Conservation (phyloP, 495 filamentous ascomycete genomes). For the Xylaria acuta region DNA sequence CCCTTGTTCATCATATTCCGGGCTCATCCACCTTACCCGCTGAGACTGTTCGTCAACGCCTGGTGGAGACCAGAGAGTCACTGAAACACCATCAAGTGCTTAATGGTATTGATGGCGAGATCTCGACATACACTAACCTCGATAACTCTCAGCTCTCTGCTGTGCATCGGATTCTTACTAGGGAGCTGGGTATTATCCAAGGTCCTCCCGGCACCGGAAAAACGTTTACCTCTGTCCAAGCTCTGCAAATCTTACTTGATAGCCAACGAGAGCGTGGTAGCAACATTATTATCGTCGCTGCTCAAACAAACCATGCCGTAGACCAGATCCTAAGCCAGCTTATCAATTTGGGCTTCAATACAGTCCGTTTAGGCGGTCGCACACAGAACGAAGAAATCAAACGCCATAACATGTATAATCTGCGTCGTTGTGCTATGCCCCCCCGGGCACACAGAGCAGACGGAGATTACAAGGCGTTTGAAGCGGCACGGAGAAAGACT, state of each 20-base stretch:
- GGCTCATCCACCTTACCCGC: slow-evolving; percentile 39
- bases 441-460: slow-evolving; percentile 24
- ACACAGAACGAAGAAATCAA: slow-evolving; percentile 68
- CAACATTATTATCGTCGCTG: slow-evolving; percentile 70
- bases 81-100: slow-evolving; percentile 25
- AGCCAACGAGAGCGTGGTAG: slow-evolving; percentile 56
- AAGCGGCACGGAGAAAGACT: slow-evolving; percentile 35
- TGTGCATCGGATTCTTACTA: slow-evolving; percentile 73
- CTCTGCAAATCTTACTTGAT: slow-evolving; percentile 69
- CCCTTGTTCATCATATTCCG: slow-evolving; percentile 41
- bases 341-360: slow-evolving; percentile 65
- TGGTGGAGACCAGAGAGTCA: slow-evolving; percentile 47
- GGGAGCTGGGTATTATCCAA: slow-evolving; percentile 79
- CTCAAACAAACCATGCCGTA: slow-evolving; percentile 92
- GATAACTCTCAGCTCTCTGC: slow-evolving; percentile 75
- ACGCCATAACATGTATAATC: slow-evolving; percentile 67
- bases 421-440: slow-evolving; percentile 47
- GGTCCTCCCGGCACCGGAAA: slow-evolving; percentile 94
- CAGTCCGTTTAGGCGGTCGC: slow-evolving; percentile 83
- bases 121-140: slow-evolving; percentile 54
- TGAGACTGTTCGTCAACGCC: slow-evolving; percentile 45
- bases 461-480: slow-evolving; percentile 32
- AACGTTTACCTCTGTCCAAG: slow-evolving; percentile 76
- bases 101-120: slow-evolving; percentile 51
- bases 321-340: slow-evolving; percentile 82